Conservation (phyloP, 1,284 basidiomycete species). For the Mrakiaceae sp. region DNA sequence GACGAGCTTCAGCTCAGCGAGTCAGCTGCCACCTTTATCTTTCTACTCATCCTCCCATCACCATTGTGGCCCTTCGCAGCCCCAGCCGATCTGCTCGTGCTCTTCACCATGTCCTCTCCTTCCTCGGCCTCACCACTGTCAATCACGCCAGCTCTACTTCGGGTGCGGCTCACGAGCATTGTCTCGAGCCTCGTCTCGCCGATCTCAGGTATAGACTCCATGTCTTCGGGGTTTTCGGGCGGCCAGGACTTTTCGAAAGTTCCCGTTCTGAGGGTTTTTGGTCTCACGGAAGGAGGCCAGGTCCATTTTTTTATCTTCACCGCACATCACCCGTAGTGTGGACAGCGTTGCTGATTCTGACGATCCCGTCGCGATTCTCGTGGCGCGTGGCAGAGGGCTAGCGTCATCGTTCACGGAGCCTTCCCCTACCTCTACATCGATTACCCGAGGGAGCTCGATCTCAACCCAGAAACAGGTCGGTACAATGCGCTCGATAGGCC, state of each 20-base stretch:
- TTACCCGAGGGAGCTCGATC: conserved; percentile 43
- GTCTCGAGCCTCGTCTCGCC: not conserved
- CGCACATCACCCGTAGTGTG: not conserved
- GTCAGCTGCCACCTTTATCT: no score
- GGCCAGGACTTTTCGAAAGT: conserved; percentile 6
- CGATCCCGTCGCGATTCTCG: not conserved
- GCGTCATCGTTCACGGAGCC: conserved; percentile 16
- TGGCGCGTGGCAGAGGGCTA: conserved; percentile 4
- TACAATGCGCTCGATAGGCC: no score
- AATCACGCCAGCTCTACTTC: not conserved
- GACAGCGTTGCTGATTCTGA: not conserved
- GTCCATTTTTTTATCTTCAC: not conserved
- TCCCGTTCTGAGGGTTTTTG: conserved; percentile 10
- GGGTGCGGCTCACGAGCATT: conserved; percentile 10
- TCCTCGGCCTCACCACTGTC: no score
- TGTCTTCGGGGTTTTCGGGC: conserved; percentile 1
- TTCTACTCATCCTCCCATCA: no score
- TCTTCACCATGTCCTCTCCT: no score
- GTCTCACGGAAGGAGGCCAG: conserved; percentile 15
- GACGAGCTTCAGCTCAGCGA: no score
- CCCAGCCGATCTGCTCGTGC: no score
- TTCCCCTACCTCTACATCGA: conserved; percentile 70
- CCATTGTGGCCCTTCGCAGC: no score
- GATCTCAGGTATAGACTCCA: conserved; percentile 5
- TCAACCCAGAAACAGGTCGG: conserved; percentile 43